Evolutionary conservation across 2,329 filamentous ascomycete genomes (phyloP).

Genomic region (Ophiostoma novo-ulmi): DNA sequence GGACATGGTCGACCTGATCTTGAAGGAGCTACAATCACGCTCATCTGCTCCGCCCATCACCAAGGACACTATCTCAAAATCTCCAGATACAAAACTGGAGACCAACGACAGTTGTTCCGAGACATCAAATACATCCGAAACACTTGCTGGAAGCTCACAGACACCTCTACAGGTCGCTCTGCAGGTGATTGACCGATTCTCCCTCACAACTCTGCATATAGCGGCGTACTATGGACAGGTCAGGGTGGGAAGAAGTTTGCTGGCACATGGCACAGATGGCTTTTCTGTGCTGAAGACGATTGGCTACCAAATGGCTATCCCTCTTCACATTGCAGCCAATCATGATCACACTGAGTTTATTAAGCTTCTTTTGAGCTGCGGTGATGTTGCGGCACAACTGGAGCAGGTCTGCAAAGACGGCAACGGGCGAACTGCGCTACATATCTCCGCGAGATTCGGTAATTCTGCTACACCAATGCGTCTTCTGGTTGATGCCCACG

Average conservation of each 20-base stretch:
- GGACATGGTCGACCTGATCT: background rate
- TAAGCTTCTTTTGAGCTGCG: background rate
- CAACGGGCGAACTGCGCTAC: background rate
- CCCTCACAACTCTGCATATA: background rate
- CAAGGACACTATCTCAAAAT: background rate
- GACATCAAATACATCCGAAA: background rate
- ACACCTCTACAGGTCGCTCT: background rate
- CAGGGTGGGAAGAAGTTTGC: background rate
- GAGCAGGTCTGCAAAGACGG: background rate
- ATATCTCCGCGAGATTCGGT: background rate
- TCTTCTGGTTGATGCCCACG: background rate
- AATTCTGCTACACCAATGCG: conserved; percentile 3
- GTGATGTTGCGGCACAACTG: background rate
- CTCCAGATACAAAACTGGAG: background rate
- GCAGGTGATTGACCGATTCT: background rate
- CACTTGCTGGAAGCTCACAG: background rate
- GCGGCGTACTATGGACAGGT: background rate
- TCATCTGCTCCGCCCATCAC: background rate
- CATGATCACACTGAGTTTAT: background rate
- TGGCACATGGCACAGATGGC: background rate
- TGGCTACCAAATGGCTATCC: background rate
- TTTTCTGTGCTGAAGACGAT: background rate
- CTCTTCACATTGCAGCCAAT: background rate
- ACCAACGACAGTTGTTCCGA: background rate
- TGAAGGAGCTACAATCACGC: background rate